Evolutionary conservation across 805 yeast genomes (phyloP).

Genomic region (Priceomyces carsonii): DNA sequence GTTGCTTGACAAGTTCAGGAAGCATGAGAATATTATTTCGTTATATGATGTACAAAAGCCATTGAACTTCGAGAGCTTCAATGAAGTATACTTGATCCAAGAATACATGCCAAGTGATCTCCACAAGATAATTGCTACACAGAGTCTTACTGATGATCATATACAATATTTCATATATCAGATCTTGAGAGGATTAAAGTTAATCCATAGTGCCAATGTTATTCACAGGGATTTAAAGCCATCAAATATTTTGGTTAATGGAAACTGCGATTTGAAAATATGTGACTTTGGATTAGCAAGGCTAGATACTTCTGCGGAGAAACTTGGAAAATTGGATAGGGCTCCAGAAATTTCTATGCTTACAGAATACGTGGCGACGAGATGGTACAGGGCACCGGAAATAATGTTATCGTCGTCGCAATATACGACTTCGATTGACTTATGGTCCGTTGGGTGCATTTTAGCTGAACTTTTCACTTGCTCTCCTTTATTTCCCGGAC

Average conservation of each 20-base stretch:
- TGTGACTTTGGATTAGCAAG: slow-evolving; percentile 81
- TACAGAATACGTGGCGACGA: slow-evolving; percentile 81
- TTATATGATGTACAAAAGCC: slow-evolving; percentile 71
- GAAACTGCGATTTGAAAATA: slow-evolving; percentile 71
- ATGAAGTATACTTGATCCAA: slow-evolving; percentile 74
- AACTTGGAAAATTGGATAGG: slow-evolving; percentile 8
- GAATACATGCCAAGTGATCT: slow-evolving; percentile 79
- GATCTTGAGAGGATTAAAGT: slow-evolving; percentile 66
- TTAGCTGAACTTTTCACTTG: slow-evolving; percentile 66
- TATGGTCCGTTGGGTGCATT: slow-evolving; percentile 82
- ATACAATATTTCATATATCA: slow-evolving; percentile 72
- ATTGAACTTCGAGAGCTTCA: slow-evolving; percentile 52
- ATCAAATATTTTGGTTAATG: slow-evolving; percentile 64
- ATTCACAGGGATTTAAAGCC: slow-evolving; percentile 80
- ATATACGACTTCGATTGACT: slow-evolving; percentile 74
- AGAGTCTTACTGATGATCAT: slow-evolving; percentile 62
- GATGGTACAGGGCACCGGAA: slow-evolving; percentile 87
- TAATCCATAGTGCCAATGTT: slow-evolving; percentile 70
- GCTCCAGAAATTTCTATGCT: slow-evolving; percentile 41
- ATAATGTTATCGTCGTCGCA: slow-evolving; percentile 74
- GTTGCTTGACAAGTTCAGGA: slow-evolving; percentile 58
- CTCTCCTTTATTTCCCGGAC: slow-evolving; percentile 72
- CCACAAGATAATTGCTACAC: slow-evolving; percentile 59
- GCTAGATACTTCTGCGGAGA: slow-evolving; percentile 23
- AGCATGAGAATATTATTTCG: slow-evolving; percentile 71